A percentile compares a stretch with the other conserved stretches of the same genome.
Evolutionary conservation across 2,329 filamentous ascomycete genomes (phyloP).

Genomic region (Alternaria gansuensis): DNA sequence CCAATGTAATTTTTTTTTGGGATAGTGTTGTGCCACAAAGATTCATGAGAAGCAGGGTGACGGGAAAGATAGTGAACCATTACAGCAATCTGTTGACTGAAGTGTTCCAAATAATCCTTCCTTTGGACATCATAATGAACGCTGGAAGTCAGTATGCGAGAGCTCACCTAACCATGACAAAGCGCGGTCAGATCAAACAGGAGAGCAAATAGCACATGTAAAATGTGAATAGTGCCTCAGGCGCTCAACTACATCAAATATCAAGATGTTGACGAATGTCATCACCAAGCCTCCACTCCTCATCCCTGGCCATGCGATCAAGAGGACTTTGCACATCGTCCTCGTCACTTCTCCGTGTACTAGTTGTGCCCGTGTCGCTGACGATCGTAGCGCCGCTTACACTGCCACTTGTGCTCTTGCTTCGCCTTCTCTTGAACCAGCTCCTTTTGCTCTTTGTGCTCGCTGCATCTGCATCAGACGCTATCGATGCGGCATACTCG

Average conservation of each 20-base stretch:
- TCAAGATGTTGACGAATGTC: conserved; percentile 85
- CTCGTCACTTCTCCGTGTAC: conserved; percentile 52
- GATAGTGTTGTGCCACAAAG: not conserved
- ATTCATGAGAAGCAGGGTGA: not conserved
- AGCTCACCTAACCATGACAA: not conserved
- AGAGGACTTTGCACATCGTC: conserved; percentile 62
- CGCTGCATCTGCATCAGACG: conserved; percentile 43
- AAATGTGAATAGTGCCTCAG: not conserved
- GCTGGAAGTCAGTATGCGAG: not conserved
- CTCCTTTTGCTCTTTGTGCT: conserved; percentile 46
- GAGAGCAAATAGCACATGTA: not conserved
- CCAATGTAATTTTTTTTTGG: not conserved
- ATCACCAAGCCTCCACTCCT: conserved; percentile 81
- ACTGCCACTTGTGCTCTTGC: conserved; percentile 42
- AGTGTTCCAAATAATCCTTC: not conserved
- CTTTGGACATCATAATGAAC: not conserved
- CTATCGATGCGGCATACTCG: conserved; percentile 39
- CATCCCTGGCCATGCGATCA: conserved; percentile 60
- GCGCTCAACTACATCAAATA: conserved; percentile 27
- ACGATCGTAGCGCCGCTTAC: conserved; percentile 44
- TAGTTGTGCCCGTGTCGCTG: conserved; percentile 41
- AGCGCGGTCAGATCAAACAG: not conserved
- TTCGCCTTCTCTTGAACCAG: conserved; percentile 51
- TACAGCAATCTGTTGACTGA: not conserved
- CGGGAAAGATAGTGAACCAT: not conserved